Conservation (phyloP, 768 basidiomycete species). For the Austroboletus festivus region DNA sequence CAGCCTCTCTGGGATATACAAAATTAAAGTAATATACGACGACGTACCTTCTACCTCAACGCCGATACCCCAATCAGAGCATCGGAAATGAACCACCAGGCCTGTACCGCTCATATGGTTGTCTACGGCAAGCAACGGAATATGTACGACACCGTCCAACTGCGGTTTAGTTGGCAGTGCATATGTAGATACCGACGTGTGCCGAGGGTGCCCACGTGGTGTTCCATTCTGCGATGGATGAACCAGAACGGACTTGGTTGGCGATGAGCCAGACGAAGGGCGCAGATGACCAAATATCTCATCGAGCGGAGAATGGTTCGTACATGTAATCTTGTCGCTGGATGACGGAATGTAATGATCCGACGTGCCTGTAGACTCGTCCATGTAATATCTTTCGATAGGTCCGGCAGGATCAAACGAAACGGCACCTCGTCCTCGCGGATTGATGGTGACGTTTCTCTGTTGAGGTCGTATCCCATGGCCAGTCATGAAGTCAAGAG, state of each 20-base stretch:
- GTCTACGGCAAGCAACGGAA: constrained; percentile 24
- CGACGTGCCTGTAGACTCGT: constrained; percentile 1
- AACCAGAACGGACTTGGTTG: not conserved
- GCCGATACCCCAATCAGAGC: constrained; percentile 25
- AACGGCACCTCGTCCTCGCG: not conserved
- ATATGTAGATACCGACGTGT: constrained; percentile 12
- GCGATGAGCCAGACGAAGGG: not conserved
- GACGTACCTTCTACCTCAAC: constrained; percentile 17
- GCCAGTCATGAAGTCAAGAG: not conserved
- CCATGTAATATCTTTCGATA: not conserved
- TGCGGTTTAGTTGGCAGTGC: constrained; percentile 19
- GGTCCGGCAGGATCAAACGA: not conserved
- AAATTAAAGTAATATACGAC: not conserved
- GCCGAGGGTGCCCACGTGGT: constrained; percentile 1
- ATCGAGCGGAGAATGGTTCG: constrained; percentile 27
- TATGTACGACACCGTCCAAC: constrained; percentile 17
- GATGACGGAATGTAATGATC: constrained; percentile 29
- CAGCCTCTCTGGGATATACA: not conserved
- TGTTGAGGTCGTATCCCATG: not conserved
- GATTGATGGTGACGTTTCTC: not conserved
- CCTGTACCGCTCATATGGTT: constrained; percentile 18
- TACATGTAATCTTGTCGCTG: constrained; percentile 27
- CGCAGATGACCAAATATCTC: constrained; percentile 20
- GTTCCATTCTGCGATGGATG: constrained; percentile 2
- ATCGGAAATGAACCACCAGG: constrained; percentile 18